A percentile compares a stretch with the other conserved stretches of the same genome.
Conservation (phyloP, 2,329 filamentous ascomycete species). For the Apiospora arundinis region DNA sequence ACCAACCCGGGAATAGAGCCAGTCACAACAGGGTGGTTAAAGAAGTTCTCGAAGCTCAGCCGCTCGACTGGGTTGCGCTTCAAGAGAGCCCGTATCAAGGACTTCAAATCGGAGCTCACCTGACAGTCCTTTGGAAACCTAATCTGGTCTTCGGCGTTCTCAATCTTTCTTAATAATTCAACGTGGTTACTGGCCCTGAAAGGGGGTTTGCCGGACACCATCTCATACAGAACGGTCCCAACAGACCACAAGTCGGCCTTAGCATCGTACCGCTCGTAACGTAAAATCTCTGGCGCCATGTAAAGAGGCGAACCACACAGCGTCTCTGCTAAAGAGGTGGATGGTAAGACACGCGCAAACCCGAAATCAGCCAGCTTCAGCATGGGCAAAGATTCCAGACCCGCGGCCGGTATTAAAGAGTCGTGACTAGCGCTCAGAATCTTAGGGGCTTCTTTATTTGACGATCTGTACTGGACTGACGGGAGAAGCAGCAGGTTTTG, state of each 20-base stretch:
- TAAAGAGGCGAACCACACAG: constrained; percentile 96
- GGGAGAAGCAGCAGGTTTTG: constrained; percentile 94
- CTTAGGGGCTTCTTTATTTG: constrained; percentile 66
- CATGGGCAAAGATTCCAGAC: constrained; percentile 87
- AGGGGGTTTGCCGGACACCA: constrained; percentile 88
- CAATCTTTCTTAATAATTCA: constrained; percentile 89
- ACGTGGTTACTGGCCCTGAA: constrained; percentile 95
- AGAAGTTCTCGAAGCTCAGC: constrained; percentile 86
- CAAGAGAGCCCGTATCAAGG: constrained; percentile 78
- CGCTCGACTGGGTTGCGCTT: constrained; percentile 87
- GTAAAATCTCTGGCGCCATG: constrained; percentile 97
- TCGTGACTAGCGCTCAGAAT: constrained; percentile 80
- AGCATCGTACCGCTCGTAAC: constrained; percentile 96
- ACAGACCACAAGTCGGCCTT: constrained; percentile 98
- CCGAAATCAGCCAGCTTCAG: constrained; percentile 98
- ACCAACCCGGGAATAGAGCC: constrained; percentile 81
- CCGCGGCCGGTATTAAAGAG: constrained; percentile 80
- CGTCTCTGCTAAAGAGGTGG: constrained; percentile 92
- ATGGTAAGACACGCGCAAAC: constrained; percentile 91
- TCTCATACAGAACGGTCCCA: constrained; percentile 93
- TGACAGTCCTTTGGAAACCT: constrained; percentile 77
- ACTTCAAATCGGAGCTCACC: constrained; percentile 79
- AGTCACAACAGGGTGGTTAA: constrained; percentile 74
- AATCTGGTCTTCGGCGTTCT: constrained; percentile 85
- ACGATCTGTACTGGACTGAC: constrained; percentile 72